These are phyloP conservation scores for Gloeopeniophorella convolvens DNA, from an alignment of 768 basidiomycete genomes.

Conservation along the genomic window DNA sequence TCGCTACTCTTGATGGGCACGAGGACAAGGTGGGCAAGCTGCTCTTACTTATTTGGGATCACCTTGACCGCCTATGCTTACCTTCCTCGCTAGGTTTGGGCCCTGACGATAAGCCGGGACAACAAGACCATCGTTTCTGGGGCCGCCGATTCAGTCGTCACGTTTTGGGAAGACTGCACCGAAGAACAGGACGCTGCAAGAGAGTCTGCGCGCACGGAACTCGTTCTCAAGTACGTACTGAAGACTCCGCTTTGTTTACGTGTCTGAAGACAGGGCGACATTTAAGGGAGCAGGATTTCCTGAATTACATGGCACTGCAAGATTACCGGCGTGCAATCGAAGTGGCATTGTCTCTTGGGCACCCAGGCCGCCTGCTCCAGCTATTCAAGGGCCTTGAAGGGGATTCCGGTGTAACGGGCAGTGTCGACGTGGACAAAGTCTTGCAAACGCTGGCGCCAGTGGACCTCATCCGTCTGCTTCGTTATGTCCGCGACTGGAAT, in stretches of 20 bases:
- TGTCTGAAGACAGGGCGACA: background rate
- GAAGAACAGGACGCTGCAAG: conserved; percentile 74
- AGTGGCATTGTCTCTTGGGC: conserved; percentile 87
- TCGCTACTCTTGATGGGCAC: conserved; percentile 89
- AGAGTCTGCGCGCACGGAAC: conserved; percentile 61
- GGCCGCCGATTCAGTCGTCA: conserved; percentile 92
- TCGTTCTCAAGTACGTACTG: conserved; percentile 69
- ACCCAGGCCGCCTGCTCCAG: conserved; percentile 78
- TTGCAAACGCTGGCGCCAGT: conserved; percentile 60
- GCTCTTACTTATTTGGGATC: no score
- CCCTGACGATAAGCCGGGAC: conserved; percentile 74
- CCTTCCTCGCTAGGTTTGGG: conserved; percentile 76
- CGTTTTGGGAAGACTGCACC: conserved; percentile 95
- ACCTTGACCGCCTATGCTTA: background rate
- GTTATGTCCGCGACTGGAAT: conserved; percentile 89
- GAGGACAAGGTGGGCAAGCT: conserved; percentile 77
- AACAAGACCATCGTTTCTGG: conserved; percentile 86
- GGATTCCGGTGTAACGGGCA: conserved; percentile 51
- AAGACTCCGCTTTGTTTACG: background rate
- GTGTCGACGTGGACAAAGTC: conserved; percentile 71
- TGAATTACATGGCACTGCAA: conserved; percentile 79
- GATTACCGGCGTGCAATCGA: conserved; percentile 91
- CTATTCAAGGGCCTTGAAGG: conserved; percentile 62
- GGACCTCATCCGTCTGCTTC: conserved; percentile 76
- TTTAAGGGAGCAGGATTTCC: conserved; percentile 90